Evolutionary conservation across 352 stramenopile genomes (phyloP).

Genomic region (Bremia lactucae): DNA sequence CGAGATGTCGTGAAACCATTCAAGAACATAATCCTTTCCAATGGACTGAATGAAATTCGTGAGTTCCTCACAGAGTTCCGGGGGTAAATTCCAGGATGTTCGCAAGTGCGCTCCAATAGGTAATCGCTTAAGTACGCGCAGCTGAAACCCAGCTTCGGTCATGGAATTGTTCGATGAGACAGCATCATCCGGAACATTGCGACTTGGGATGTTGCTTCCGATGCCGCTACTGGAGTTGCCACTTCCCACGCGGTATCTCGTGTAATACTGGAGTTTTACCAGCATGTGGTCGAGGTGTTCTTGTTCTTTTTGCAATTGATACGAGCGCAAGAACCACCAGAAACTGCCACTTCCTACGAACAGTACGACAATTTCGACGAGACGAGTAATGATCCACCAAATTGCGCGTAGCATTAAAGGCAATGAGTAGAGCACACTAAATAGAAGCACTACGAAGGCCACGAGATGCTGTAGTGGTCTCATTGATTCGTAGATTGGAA

Average conservation of each 20-base stretch:
- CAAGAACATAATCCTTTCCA: constrained; percentile 50
- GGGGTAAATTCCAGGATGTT: constrained; percentile 42
- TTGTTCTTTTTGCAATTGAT: constrained; percentile 51
- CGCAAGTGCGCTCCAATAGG: constrained; percentile 49
- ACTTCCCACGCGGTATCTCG: constrained; percentile 28
- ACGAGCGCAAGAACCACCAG: constrained; percentile 53
- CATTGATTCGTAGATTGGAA: constrained; percentile 10
- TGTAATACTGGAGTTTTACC: constrained; percentile 41
- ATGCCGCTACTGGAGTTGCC: constrained; percentile 3
- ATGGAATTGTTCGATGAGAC: constrained; percentile 3
- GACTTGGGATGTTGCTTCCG: neutral
- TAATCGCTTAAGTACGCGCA: constrained; percentile 45
- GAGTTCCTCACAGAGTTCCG: constrained; percentile 55
- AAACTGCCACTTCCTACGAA: constrained; percentile 36
- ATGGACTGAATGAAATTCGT: constrained; percentile 32
- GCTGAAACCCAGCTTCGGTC: constrained; percentile 38
- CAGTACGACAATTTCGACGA: constrained; percentile 36
- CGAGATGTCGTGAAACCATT: constrained; percentile 61
- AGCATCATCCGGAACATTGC: neutral
- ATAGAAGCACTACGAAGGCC: constrained; percentile 15
- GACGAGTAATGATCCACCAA: constrained; percentile 17
- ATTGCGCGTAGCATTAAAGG: constrained; percentile 14
- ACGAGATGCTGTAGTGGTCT: constrained; percentile 10
- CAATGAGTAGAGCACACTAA: constrained; percentile 13
- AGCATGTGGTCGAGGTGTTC: constrained; percentile 44